Evolutionary conservation across 2,329 filamentous ascomycete species (phyloP).

Genomic region (Orbilia ellipsospora): DNA sequence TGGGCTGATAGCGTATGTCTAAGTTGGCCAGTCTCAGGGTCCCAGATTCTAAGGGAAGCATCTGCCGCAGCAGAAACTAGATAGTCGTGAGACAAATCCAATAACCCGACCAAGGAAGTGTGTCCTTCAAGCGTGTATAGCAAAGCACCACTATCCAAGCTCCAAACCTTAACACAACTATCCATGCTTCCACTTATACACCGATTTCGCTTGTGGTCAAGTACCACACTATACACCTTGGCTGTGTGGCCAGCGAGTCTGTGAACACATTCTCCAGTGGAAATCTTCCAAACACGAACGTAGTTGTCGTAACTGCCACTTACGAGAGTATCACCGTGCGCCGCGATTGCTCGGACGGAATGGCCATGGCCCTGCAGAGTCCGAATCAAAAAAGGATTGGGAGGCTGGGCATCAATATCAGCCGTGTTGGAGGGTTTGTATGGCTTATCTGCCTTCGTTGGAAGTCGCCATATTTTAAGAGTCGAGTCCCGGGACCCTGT

Average conservation of each 20-base stretch:
- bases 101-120: conserved; percentile 86
- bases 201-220: conserved; percentile 89
- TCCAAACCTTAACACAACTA: conserved; percentile 97
- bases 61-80: conserved; percentile 96
- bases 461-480: conserved; percentile 91
- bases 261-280: conserved; percentile 87
- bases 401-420: conserved; percentile 56
- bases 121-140: conserved; percentile 93
- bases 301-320: conserved; percentile 97
- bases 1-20: conserved; percentile 91
- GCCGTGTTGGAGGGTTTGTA: conserved; percentile 57
- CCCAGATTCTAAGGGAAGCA: conserved; percentile 95
- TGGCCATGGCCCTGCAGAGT: conserved; percentile 87
- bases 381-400: conserved; percentile 91
- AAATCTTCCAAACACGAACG: conserved; percentile 96
- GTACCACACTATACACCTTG: conserved; percentile 96
- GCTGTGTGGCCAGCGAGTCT: conserved; percentile 85
- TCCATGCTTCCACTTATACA: conserved; percentile 99
- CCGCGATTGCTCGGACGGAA: conserved; percentile 94
- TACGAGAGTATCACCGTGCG: conserved; percentile 93
- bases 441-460: conserved; percentile 72
- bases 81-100: conserved; percentile 88
- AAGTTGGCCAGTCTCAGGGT: conserved; percentile 90
- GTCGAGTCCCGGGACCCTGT: conserved; percentile 96
- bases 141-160: conserved; percentile 83